A percentile compares a stretch with the other conserved stretches of the same genome.
These are phyloP conservation scores for Hymenoscyphus repandus DNA, from an alignment of 2,329 filamentous ascomycete species.

Conservation along the genomic window DNA sequence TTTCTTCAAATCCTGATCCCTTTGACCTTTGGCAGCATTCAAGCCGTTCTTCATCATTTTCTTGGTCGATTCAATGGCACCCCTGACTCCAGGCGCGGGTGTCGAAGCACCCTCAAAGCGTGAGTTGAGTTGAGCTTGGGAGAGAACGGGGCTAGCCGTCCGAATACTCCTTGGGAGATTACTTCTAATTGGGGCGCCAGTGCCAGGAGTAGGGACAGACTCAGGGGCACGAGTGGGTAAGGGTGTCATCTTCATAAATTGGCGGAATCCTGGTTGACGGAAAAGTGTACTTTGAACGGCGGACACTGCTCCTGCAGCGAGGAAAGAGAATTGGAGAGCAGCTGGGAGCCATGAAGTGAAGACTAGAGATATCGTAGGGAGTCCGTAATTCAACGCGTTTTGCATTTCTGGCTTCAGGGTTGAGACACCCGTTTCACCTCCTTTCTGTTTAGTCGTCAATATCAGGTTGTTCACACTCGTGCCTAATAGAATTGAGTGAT, in stretches of 20 bases:
- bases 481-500: not conserved
- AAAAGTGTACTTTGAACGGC: conserved; percentile 41
- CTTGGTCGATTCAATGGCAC: no score
- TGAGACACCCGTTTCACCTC: conserved; percentile 43
- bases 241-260: conserved; percentile 33
- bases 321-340: conserved; percentile 59
- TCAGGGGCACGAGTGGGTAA: conserved; percentile 6
- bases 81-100: conserved; percentile 3
- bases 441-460: conserved; percentile 31
- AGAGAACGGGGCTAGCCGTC: conserved; percentile 11
- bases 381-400: conserved; percentile 38
- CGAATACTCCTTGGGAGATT: no score
- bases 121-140: conserved; percentile 10
- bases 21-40: no score
- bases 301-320: conserved; percentile 36
- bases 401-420: conserved; percentile 31
- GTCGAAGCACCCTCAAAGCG: conserved; percentile 16
- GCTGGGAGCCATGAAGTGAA: conserved; percentile 46
- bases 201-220: not conserved
- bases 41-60: no score
- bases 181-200: conserved; percentile 7
- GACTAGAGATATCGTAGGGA: conserved; percentile 48
- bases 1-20: no score
- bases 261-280: conserved; percentile 36
- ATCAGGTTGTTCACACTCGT: conserved; percentile 2